Evolutionary conservation across 1,139 yeast genomes (phyloP).

Genomic region (Kazachstania sp.): DNA sequence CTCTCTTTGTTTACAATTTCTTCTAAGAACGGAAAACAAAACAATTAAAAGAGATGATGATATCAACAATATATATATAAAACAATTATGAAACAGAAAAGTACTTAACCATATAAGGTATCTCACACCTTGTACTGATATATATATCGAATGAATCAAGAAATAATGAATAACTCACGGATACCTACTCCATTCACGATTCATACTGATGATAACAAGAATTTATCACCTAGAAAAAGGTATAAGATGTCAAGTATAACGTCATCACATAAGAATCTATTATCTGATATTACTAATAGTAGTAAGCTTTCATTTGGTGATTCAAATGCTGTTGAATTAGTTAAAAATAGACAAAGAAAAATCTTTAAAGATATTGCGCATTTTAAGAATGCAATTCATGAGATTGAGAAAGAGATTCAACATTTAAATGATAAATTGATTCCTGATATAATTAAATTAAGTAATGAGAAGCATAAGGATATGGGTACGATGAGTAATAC

Average conservation of each 20-base stretch:
- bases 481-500: not conserved
- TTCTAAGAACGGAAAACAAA: too few species aligned
- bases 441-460: constrained; percentile 15
- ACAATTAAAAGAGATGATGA: too few species aligned
- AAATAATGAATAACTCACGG: not conserved
- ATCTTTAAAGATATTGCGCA: constrained; percentile 22
- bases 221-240: not conserved
- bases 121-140: too few species aligned
- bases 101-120: too few species aligned
- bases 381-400: constrained; percentile 20
- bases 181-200: not conserved
- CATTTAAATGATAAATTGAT: constrained; percentile 12
- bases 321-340: constrained; percentile 11
- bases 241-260: not conserved
- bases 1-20: too few species aligned
- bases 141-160: too few species aligned
- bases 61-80: too few species aligned
- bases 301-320: constrained; percentile 11
- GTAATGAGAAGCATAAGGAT: constrained; percentile 7
- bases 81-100: too few species aligned
- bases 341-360: constrained; percentile 19
- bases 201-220: not conserved
- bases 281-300: constrained; percentile 11
- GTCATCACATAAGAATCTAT: not conserved
- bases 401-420: constrained; percentile 20